A percentile compares a stretch with the other conserved stretches of the same genome.
Evolutionary conservation across 805 yeast genomes (phyloP).

Genomic region (Metschnikowia continentalis): DNA sequence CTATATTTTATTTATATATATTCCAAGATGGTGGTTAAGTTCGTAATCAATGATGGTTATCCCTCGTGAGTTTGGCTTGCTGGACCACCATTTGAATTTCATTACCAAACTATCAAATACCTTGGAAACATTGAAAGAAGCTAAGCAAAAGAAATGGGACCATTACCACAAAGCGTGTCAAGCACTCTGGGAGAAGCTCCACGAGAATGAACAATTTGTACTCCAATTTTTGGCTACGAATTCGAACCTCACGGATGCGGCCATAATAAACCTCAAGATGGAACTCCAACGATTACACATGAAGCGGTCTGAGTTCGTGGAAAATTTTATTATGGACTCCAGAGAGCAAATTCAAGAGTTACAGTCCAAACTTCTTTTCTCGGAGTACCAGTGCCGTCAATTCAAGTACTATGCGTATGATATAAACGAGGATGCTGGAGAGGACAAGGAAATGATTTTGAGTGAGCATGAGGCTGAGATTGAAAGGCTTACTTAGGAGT

Average conservation of each 20-base stretch:
- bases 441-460: conserved; percentile 56
- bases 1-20: too few species aligned
- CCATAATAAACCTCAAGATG: conserved; percentile 47
- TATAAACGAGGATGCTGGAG: conserved; percentile 31
- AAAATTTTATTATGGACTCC: conserved; percentile 61
- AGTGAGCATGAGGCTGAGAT: conserved; percentile 64
- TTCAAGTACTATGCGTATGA: conserved; percentile 42
- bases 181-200: conserved; percentile 54
- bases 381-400: conserved; percentile 44
- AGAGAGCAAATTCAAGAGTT: conserved; percentile 53
- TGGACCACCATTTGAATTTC: conserved; percentile 30
- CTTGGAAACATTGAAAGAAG: conserved; percentile 28
- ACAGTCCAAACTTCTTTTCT: conserved; percentile 62
- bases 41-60: too few species aligned
- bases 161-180: conserved; percentile 39
- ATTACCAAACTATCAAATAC: conserved; percentile 28
- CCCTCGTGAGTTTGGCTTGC: conserved; percentile 39
- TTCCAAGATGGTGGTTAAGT: too few species aligned
- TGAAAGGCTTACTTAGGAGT: conserved; percentile 44
- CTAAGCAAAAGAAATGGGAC: conserved; percentile 35
- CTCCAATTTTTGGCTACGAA: conserved; percentile 44
- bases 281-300: conserved; percentile 57
- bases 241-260: conserved; percentile 41
- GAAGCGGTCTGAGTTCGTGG: conserved; percentile 61
- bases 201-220: conserved; percentile 41